Evolutionary conservation across 331 rosid genomes (phyloP).

Genomic region (Quercus tomentella): DNA sequence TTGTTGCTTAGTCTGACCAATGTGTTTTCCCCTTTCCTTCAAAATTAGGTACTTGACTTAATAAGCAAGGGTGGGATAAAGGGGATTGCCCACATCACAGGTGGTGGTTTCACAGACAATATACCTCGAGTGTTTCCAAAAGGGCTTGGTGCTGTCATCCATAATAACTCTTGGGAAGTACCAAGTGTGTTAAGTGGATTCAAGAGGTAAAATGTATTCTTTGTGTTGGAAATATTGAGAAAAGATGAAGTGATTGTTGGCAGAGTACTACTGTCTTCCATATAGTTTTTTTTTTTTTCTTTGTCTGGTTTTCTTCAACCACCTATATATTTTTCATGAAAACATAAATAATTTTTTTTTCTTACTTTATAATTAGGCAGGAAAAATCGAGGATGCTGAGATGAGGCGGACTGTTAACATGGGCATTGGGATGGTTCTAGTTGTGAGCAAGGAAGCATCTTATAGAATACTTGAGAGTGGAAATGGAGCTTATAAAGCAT

Average conservation of each 20-base stretch:
- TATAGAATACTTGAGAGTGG: constrained; percentile 44
- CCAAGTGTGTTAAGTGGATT: constrained; percentile 75
- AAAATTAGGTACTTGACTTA: constrained; percentile 66
- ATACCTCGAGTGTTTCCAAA: constrained; percentile 85
- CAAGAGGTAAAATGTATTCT: constrained; percentile 56
- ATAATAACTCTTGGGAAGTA: constrained; percentile 66
- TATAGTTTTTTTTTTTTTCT: neutral
- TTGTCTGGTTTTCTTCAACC: neutral
- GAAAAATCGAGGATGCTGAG: constrained; percentile 66
- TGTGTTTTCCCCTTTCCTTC: neutral
- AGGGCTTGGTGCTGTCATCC: constrained; percentile 68
- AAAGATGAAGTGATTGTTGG: neutral
- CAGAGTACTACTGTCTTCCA: neutral
- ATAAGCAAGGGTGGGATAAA: constrained; percentile 75
- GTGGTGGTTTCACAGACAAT: constrained; percentile 91
- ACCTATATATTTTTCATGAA: neutral
- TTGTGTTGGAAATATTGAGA: neutral
- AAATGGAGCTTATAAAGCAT: constrained; percentile 28
- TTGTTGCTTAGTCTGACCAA: neutral
- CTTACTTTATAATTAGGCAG: constrained; percentile 46
- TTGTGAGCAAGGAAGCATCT: constrained; percentile 62
- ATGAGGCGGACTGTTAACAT: constrained; percentile 85
- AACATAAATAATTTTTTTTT: neutral
- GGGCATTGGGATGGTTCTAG: constrained; percentile 94
- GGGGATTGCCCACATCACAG: constrained; percentile 84